Conservation (phyloP, 139 green algal genomes). For the Chlorella sp. region DNA sequence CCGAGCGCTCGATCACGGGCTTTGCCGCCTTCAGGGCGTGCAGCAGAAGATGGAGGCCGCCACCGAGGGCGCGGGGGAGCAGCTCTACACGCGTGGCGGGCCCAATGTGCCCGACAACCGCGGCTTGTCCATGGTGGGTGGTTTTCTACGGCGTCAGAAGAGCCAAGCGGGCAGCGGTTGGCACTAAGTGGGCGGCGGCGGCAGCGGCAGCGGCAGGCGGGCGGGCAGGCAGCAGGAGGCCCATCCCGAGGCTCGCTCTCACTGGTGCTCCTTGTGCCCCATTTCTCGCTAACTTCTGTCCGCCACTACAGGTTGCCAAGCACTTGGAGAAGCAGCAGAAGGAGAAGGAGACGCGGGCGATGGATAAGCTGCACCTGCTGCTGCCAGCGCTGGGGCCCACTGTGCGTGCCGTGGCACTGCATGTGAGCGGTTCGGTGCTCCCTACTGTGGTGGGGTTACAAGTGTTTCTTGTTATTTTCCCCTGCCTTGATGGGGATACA, state of each 20-base stretch:
- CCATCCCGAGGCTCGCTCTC: neutral
- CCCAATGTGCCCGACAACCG: constrained; percentile 48
- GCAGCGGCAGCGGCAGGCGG: neutral
- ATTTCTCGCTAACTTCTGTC: neutral
- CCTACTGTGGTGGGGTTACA: too few species aligned
- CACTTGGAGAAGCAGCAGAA: constrained; percentile 78
- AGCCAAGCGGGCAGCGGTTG: neutral
- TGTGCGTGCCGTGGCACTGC: constrained; percentile 66
- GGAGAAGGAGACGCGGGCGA: constrained; percentile 74
- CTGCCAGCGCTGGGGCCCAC: constrained; percentile 75
- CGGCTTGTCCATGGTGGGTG: constrained; percentile 57
- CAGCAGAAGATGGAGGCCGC: constrained; percentile 6
- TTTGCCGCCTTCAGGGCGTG: neutral
- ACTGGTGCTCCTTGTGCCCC: neutral
- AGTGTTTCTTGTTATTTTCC: too few species aligned
- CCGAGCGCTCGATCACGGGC: too few species aligned
- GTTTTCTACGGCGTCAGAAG: neutral
- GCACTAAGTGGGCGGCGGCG: neutral
- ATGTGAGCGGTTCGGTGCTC: neutral
- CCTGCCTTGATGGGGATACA: too few species aligned
- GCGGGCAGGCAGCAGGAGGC: neutral
- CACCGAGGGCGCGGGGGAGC: neutral
- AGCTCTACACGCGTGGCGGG: constrained; percentile 57
- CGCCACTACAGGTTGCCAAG: constrained; percentile 41
- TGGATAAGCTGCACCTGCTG: constrained; percentile 66